These are phyloP conservation scores for Metschnikowia colocasiae DNA, from an alignment of 805 yeast genomes.

Conservation along the genomic window DNA sequence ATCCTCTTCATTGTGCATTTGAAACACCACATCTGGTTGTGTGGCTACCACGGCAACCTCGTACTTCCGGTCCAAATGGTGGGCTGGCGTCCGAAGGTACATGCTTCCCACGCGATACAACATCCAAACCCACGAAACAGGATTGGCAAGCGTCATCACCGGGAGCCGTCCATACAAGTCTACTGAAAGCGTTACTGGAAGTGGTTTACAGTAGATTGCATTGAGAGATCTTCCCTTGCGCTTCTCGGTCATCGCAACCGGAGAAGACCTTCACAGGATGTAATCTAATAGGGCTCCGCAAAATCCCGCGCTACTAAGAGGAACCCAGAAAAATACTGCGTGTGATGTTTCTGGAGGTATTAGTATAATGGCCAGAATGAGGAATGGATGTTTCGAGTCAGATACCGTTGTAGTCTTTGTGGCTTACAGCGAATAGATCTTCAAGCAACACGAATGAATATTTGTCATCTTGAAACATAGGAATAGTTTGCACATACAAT, in stretches of 20 bases:
- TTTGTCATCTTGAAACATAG: conserved; percentile 22
- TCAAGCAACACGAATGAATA: conserved; percentile 25
- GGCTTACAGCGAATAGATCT: conserved; percentile 52
- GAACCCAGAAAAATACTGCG: background rate
- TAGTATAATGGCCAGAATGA: conserved; percentile 3
- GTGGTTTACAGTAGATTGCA: conserved; percentile 42
- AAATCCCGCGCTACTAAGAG: background rate
- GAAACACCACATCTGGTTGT: conserved; percentile 29
- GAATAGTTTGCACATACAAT: conserved; percentile 13
- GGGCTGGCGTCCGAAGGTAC: conserved; percentile 25
- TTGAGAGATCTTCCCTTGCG: conserved; percentile 29
- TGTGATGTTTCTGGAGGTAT: background rate
- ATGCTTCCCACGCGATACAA: conserved; percentile 29
- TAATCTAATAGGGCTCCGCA: background rate
- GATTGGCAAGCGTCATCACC: conserved; percentile 57
- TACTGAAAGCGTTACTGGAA: conserved; percentile 50
- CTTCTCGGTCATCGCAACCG: conserved; percentile 26
- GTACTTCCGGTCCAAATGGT: conserved; percentile 16
- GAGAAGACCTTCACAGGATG: conserved; percentile 5
- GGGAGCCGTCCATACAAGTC: conserved; percentile 46
- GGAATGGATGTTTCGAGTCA: conserved; percentile 39
- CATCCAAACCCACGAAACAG: conserved; percentile 58
- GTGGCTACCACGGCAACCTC: conserved; percentile 19
- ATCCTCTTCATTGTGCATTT: conserved; percentile 40
- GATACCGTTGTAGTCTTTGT: conserved; percentile 98